Evolutionary conservation across 805 yeast genomes (phyloP).

Genomic region (Komagataella populi): DNA sequence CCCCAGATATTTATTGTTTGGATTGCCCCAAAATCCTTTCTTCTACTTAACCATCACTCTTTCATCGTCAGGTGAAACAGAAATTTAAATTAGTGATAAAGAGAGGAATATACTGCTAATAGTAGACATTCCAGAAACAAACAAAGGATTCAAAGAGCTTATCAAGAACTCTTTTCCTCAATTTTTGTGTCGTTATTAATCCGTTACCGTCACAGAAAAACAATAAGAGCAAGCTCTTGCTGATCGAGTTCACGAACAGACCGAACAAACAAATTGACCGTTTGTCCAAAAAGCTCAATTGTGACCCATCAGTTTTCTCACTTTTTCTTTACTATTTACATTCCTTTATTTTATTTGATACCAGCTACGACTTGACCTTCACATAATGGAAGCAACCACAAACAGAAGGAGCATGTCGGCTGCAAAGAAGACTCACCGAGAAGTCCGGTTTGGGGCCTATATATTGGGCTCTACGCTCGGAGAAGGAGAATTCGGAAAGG

Average conservation of each 20-base stretch:
- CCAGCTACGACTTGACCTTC: not conserved
- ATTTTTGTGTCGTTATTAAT: not conserved
- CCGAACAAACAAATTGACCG: not conserved
- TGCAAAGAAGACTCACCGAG: conserved; percentile 19
- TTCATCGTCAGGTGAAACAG: not conserved
- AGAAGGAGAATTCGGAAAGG: conserved; percentile 97
- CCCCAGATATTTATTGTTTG: not conserved
- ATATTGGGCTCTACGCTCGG: conserved; percentile 88
- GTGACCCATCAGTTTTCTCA: not conserved
- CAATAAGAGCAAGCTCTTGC: not conserved
- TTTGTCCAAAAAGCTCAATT: not conserved
- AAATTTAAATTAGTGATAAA: not conserved
- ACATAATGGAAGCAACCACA: not conserved
- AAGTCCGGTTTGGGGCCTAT: conserved; percentile 81
- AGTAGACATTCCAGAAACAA: not conserved
- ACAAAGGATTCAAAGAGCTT: not conserved
- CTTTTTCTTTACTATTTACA: not conserved
- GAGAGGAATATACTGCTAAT: not conserved
- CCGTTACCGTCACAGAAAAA: not conserved
- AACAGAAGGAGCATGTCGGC: not conserved
- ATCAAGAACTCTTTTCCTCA: not conserved
- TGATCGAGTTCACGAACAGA: not conserved
- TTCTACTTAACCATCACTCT: not conserved
- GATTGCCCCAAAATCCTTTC: not conserved
- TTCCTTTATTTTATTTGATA: not conserved